phyloP scores from a whole-genome alignment of 257 asterid species.

The Scutellaria baicalensis region DNA sequence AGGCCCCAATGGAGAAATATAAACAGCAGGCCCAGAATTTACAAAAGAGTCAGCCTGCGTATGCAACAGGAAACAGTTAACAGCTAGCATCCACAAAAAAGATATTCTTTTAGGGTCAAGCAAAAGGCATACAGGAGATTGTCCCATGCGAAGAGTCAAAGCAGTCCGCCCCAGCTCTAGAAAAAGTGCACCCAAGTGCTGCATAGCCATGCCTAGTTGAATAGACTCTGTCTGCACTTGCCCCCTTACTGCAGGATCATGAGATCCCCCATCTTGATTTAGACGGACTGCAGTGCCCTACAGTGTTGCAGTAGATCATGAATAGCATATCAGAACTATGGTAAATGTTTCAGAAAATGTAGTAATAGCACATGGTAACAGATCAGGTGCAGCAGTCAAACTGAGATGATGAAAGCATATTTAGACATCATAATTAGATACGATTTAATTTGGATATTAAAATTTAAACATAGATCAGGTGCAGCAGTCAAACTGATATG shows the following conservation, averaged over 20 bases:
- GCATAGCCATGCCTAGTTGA: constrained; percentile 80
- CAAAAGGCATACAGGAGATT: constrained; percentile 57
- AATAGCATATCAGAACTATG: constrained; percentile 25
- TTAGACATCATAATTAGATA: background rate
- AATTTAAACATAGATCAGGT: too few species aligned
- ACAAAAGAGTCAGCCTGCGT: constrained; percentile 83
- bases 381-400: background rate
- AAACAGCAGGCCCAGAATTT: constrained; percentile 96
- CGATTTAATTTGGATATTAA: background rate
- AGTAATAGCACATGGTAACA: background rate
- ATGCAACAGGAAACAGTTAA: constrained; percentile 16
- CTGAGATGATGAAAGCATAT: background rate
- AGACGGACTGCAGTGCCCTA: constrained; percentile 73
- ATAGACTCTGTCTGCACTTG: constrained; percentile 62
- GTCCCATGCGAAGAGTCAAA: constrained; percentile 83
- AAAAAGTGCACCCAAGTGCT: constrained; percentile 83
- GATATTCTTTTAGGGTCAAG: background rate
- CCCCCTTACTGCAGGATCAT: constrained; percentile 61
- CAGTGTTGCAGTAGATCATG: constrained; percentile 43
- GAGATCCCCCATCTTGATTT: constrained; percentile 60
- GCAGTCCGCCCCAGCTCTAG: constrained; percentile 93
- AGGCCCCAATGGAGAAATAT: constrained; percentile 90
- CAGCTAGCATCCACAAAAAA: background rate
- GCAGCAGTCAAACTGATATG: background rate
- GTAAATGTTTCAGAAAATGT: background rate